Evolutionary conservation across 2,329 filamentous ascomycete genomes (phyloP).

Genomic region (Fusarium sp.): DNA sequence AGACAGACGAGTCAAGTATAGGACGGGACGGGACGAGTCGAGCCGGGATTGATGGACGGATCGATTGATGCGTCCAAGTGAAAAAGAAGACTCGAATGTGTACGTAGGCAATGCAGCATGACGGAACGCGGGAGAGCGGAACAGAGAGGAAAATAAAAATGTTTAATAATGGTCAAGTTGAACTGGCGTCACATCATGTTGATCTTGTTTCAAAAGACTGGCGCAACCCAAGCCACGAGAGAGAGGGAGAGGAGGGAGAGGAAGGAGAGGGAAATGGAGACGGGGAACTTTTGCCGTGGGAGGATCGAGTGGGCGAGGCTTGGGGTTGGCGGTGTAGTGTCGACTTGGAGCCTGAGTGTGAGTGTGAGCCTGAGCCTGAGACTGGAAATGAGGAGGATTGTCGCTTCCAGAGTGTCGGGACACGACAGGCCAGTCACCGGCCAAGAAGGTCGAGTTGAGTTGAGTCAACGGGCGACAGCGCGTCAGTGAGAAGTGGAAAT

Average conservation of each 20-base stretch:
- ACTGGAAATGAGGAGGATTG: neutral
- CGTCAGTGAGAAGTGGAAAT: too few relatives aligned
- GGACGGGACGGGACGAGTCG: too few relatives aligned
- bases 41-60: neutral
- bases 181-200: constrained; percentile 10
- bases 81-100: constrained; percentile 21
- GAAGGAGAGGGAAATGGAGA: too few relatives aligned
- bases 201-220: neutral
- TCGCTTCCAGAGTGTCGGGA: constrained; percentile 1
- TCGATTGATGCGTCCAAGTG: neutral
- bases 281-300: neutral
- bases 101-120: constrained; percentile 34
- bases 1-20: too few relatives aligned
- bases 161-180: constrained; percentile 35
- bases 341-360: too few relatives aligned
- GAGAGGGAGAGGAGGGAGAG: too few relatives aligned
- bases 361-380: too few relatives aligned
- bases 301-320: neutral
- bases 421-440: neutral
- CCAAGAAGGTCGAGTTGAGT: too few relatives aligned
- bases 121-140: constrained; percentile 29
- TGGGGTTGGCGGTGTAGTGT: neutral
- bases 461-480: too few relatives aligned
- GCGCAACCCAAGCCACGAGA: neutral
- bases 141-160: constrained; percentile 7